Evolutionary conservation across 192 early-diverging fungal genomes (phyloP), one percentile per base, ranked within the genome.

Genomic region (Coemansia aciculifera): DNA sequence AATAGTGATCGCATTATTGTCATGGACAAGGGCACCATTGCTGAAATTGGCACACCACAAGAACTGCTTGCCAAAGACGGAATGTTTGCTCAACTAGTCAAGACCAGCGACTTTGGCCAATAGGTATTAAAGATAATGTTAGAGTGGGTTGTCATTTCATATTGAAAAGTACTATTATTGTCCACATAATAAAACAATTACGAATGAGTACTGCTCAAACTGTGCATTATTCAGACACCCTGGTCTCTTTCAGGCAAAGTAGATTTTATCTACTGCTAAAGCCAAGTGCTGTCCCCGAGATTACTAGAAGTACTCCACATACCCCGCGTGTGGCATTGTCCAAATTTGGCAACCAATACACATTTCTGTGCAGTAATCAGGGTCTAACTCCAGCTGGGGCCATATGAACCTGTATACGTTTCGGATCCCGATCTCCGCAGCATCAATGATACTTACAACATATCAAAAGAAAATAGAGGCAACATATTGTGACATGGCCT

Each of bases 1-100:
- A 83, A 90, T 67, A 87, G 84, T 59, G 90, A 92, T 66, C 81
- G 84, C 56, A 85, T 93, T 66, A 56, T 92, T 31, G 90, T 93
- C 6, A 74, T 94, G 31, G 85, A 90, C 24, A 51, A 39, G 7
- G 65, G 65, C 17, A 39, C 23, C 24, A 66, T 66, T 38, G 24
- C 44, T 37, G 65, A 66, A 24, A 29, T 66, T 17, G 65, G 65
- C 11, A 27, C 65, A 0, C 65, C 65, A 6, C 31, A 66, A 29
- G 65, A 57, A 23, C 37, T 66, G 54, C 24, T 66, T 49, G 39
- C 54, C 2, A 66, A 66, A 21, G 65, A 40, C 52, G 67, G 59
- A 8, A 39, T 49, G 42, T 62, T 62, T 51, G 59, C 67, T 0
- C 39, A 68, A 1, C 65, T 66, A 13, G 59, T 62, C 19, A 29